Evolutionary conservation across 2,329 filamentous ascomycete species (phyloP), one percentile per base, ranked within the genome.

Genomic region (Triangularia verruculosa): DNA sequence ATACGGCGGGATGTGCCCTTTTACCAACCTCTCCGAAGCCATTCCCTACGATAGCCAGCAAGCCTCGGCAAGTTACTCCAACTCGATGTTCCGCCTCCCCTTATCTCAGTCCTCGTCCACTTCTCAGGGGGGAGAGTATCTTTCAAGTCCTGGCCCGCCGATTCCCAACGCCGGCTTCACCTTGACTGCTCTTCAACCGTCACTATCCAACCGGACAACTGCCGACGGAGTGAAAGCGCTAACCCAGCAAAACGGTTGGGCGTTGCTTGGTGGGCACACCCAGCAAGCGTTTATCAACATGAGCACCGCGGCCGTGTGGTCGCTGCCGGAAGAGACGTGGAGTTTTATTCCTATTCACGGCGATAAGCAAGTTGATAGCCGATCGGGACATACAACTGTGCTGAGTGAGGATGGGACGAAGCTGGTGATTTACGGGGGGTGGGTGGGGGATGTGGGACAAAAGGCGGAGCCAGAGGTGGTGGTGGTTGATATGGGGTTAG

Each of bases 1-100:
- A 6, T 97, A 96, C 75, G 94, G 93, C 34, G 94, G 94, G 69
- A 96, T 97, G 92, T 98, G 94, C 71, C 89, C 89, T 2, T 68
- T 69, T 28, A 69, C 72, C 3, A 13, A 25, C 7, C 1, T 53
- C 12, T 47, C 60, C 4, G 5, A 43, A 15, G 71, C 75, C 1
- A 47, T 47, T 17, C n/a, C 39, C n/a, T 20, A 17, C 8, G 39
- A 47, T 6, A 75, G 77, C 17, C 93, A 92, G 89, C 85, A 91
- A 66, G 83, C 84, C 1, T 75, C 81, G 9, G 92, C 90, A 11
- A 85, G 86, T 47, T 98, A 97, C 75, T 93, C 92, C 1, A 92
- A 92, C 72, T 79, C 83, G 20, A 93, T 97, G 90, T 76, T 92
- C 63, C 84, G 83, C 25, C 75, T 94, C n/a, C 75, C 83, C 90